These are phyloP conservation scores for Kokia cookei DNA, from an alignment of 441 rosid genomes.

Conservation along the genomic window DNA sequence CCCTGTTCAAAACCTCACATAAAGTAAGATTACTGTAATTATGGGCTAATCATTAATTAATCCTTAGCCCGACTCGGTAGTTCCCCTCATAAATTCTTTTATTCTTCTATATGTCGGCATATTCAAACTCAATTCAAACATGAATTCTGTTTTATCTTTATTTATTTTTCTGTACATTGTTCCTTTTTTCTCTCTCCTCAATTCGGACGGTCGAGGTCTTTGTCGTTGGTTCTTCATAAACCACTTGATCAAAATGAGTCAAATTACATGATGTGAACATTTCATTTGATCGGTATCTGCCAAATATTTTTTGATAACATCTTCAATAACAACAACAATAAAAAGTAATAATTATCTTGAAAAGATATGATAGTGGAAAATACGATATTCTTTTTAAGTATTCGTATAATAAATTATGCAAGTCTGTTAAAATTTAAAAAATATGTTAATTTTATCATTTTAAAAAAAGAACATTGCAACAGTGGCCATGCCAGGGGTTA, in stretches of 20 bases:
- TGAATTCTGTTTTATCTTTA: slow-evolving; percentile 1
- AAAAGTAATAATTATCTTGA: not conserved
- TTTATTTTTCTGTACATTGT: not conserved
- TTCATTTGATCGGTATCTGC: not conserved
- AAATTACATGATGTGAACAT: slow-evolving; percentile 4
- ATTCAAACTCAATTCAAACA: slow-evolving; percentile 23
- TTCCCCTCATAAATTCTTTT: not conserved
- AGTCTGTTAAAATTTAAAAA: no score
- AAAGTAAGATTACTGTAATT: not conserved
- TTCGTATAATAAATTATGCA: not conserved
- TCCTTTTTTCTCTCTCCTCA: not conserved
- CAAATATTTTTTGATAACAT: not conserved
- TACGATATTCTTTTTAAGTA: not conserved
- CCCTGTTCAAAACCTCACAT: not conserved
- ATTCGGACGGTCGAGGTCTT: not conserved
- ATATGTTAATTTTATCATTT: no score
- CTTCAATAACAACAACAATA: not conserved
- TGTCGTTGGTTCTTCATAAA: not conserved
- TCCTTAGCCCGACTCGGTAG: not conserved
- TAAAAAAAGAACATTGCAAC: no score
- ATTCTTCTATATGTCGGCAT: not conserved
- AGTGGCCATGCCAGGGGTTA: no score
- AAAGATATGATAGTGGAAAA: not conserved
- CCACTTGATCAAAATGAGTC: not conserved
- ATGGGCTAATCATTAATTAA: slow-evolving; percentile 1